phyloP scores from a whole-genome alignment of 192 early-diverging fungal species.

The Podila minutissima region DNA sequence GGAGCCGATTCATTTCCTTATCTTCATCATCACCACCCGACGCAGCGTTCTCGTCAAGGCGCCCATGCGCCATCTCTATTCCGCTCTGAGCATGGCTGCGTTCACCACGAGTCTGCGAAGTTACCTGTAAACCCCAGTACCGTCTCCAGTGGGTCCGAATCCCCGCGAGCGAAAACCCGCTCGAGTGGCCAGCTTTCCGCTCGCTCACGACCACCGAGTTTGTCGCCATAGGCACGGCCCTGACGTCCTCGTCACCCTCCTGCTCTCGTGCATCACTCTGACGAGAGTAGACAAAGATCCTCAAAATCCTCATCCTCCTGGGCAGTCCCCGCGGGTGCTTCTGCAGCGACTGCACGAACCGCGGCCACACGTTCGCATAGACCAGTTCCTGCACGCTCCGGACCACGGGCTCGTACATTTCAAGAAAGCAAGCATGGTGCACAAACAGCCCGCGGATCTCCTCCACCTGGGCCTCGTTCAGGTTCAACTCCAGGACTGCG shows the following conservation, averaged over 20 bases:
- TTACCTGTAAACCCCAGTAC: background rate
- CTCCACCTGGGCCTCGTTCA: constrained; percentile 2
- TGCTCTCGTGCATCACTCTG: background rate
- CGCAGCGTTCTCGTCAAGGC: background rate
- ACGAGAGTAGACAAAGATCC: background rate
- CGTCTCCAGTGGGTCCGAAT: background rate
- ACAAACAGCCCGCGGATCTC: constrained; percentile 29
- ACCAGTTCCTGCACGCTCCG: constrained; percentile 35
- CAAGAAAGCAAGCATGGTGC: constrained; percentile 16
- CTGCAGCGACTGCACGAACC: constrained; percentile 38
- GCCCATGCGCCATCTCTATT: background rate
- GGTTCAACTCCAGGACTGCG: constrained; percentile 25
- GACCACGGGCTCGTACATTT: constrained; percentile 46
- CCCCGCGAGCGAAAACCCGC: background rate
- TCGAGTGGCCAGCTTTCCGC: background rate
- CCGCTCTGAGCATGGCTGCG: background rate
- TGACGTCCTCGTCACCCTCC: background rate
- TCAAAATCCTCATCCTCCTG: constrained; percentile 13
- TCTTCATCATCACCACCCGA: constrained; percentile 1
- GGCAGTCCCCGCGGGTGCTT: constrained; percentile 9
- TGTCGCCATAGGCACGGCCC: background rate
- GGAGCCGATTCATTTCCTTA: constrained; percentile 1
- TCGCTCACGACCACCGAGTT: background rate
- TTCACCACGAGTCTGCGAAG: background rate
- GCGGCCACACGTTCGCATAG: constrained; percentile 44